Evolutionary conservation across 2,329 filamentous ascomycete species (phyloP).

Genomic region (Apiospora arundinis): DNA sequence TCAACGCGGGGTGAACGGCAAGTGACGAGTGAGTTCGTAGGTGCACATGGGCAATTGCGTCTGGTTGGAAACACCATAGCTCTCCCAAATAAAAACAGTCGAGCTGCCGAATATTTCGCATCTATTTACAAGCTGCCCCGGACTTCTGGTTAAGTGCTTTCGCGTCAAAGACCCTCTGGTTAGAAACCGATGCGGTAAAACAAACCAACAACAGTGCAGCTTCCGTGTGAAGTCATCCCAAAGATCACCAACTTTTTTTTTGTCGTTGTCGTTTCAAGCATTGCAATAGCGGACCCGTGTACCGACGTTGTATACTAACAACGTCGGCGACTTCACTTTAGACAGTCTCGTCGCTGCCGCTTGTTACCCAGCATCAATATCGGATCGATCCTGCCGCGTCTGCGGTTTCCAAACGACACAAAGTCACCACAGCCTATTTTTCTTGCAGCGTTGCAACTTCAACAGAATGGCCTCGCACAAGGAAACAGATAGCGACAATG

Average conservation of each 20-base stretch:
- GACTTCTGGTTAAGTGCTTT: neutral
- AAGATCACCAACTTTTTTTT: neutral
- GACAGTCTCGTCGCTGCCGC: neutral
- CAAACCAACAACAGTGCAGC: neutral
- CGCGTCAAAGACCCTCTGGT: neutral
- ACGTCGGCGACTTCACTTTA: neutral
- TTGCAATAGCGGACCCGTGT: neutral
- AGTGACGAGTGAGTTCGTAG: neutral
- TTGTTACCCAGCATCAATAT: neutral
- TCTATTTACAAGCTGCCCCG: neutral
- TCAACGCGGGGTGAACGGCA: conserved; percentile 1
- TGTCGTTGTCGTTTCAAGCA: too few relatives aligned
- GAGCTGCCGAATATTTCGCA: neutral
- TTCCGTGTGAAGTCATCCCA: neutral
- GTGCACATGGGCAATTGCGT: neutral
- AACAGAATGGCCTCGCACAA: neutral
- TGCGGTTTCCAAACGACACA: neutral
- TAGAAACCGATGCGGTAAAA: neutral
- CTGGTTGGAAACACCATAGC: neutral
- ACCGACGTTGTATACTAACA: neutral
- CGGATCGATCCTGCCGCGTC: neutral
- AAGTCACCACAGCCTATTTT: neutral
- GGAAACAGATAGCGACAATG: neutral
- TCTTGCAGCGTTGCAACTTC: neutral
- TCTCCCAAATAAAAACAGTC: neutral